Base-by-base conservation (phyloP, 371 early-diverging fungal genomes). In the Apophysomyces sp. region DNA sequence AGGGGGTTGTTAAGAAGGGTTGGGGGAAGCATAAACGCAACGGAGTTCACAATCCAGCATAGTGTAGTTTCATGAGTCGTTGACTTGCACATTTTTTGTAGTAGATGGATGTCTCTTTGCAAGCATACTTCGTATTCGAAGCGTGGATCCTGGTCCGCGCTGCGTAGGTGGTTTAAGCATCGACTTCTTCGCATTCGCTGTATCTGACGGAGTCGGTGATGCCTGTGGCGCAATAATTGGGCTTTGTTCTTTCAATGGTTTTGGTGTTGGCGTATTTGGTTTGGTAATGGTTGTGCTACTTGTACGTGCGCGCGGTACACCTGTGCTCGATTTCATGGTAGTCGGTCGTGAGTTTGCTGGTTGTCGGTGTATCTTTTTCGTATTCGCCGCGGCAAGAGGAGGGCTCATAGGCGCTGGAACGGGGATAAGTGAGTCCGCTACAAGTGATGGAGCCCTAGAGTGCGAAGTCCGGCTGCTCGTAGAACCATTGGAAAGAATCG, bases 111-210 rank as follows among this genome's bases (percentile, higher is more conserved):
- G 36, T 51, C 77, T 58, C 60, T 67, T 78, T 2, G 78, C 75
- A 49, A 78, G 65, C 75, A 78, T 71, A 44, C 71, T 74, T 12
- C 78, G 73, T 39, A 78, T 55, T 57, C 78, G 68, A 26, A 78
- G 61, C n/a, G 75, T 74, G 9, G 78, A 78, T 5, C 78, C 78
- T 30, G 78, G 78, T 3, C 76, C 70, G 54, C 73, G 67, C 40
- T 64, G 66, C n/a, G 53, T 60, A 15, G 68, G 62, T 3, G 61
- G 57, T 40, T 67, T 66, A 28, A 39, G 41, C 31, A 55, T 40
- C 41, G 58, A 21, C 21, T 58, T 58, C 58, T 37, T 58, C 1
- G 39, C n/a, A 6, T 18, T 16, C 11, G 57, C 44, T 26, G 55
- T 31, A 15, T 39, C 58, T 24, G 57, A 16, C n/a, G 56, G 27